Conservation (phyloP, 495 filamentous ascomycete species). For the Tuber aestivum region DNA sequence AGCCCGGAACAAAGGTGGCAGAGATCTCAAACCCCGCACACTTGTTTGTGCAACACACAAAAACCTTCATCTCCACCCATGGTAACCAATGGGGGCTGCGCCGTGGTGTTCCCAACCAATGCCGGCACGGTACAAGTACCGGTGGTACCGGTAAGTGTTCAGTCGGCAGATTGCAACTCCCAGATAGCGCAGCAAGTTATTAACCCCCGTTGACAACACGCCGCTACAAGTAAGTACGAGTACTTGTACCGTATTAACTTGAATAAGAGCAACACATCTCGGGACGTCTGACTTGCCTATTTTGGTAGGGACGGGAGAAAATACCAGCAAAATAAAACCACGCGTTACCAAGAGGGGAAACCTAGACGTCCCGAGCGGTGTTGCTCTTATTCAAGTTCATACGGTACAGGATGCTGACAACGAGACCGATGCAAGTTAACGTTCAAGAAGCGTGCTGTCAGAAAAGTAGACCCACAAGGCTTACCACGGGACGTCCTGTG, state of each 20-base stretch:
- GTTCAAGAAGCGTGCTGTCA: neutral
- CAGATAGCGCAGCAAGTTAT: neutral
- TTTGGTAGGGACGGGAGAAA: too few relatives aligned
- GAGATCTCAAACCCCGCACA: constrained; percentile 2
- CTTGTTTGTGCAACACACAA: neutral
- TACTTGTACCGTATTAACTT: too few relatives aligned
- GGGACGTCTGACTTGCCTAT: too few relatives aligned
- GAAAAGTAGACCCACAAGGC: neutral
- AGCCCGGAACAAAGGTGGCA: neutral
- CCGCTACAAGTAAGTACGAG: too few relatives aligned
- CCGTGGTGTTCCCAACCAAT: neutral
- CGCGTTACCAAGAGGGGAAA: too few relatives aligned
- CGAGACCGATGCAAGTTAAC: neutral
- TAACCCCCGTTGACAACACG: neutral
- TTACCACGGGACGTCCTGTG: neutral
- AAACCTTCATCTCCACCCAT: neutral
- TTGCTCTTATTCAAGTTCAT: too few relatives aligned
- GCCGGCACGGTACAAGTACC: too few relatives aligned
- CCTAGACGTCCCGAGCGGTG: too few relatives aligned
- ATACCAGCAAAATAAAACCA: too few relatives aligned
- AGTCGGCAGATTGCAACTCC: neutral
- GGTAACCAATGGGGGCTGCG: neutral
- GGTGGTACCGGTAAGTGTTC: neutral
- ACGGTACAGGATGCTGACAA: neutral
- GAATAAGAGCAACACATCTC: too few relatives aligned